Base-by-base conservation (phyloP, 23 red algal species). In the Gracilaria domingensis region DNA sequence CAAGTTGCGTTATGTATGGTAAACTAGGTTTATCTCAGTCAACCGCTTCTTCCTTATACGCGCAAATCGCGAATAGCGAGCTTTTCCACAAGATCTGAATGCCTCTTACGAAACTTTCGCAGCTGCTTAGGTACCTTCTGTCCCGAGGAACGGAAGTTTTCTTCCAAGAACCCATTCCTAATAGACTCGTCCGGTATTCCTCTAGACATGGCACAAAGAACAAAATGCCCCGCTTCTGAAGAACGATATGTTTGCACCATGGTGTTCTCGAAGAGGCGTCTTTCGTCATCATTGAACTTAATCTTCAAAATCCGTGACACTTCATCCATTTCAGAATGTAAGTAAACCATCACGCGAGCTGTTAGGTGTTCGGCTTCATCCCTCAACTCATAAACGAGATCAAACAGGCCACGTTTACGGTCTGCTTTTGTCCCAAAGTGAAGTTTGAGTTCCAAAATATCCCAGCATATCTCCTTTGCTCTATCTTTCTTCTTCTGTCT, bases 391-490 rank as follows among this genome's bases (percentile, higher is more conserved):
- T 74, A 56, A 23, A 84, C 77, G 6, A 92, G 32, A 36, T 80
- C 75, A 61, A 65, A 62, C 50, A 59, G 51, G 24, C 53, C 30
- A n/a, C 74, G 29, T 67, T 91, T 91, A 1, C 72, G 38, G 36
- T 77, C 72, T 6, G 13, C 26, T 51, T 77, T 77, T 23, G 26
- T 51, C 8, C 80, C 75, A 49, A 81, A 81, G 37, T 81, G 53
- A 48, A 80, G 38, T 39, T 81, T 91, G 45, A 91, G 58, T 50
- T 91, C 87, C 12, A 91, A 35, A 35, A 91, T 91, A 73, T 91
- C 87, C 87, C 87, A 91, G 8, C 87, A 91, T 20, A 91, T 55
- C 30, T 91, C 75, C 42, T 53, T 61, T 21, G 87, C 76, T 44
- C 87, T 16, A 30, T 91, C 61, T 66, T 80, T 73, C 40, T 91